Evolutionary conservation across 331 rosid genomes (phyloP), one percentile per base, ranked within the genome.

Genomic region (Pyracantha coccinea): DNA sequence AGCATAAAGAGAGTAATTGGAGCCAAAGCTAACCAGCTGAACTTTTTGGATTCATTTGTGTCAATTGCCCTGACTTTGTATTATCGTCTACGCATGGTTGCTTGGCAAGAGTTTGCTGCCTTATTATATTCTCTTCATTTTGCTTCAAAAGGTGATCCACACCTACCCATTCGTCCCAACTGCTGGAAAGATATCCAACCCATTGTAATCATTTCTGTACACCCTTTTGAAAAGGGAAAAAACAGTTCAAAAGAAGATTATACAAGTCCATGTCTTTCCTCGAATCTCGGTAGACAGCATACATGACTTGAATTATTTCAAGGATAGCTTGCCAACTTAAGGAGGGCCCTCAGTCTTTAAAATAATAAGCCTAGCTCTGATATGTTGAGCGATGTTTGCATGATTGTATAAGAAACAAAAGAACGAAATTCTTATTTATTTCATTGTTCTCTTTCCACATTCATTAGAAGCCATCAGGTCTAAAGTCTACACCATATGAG

Each of bases 151-250:
- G 75, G 33, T 89, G 92, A 2, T 84, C 91, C 82, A 80, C 86
- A 73, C 89, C 90, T 69, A 89, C 92, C 98, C 97, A 93, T 83
- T 93, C 93, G 38, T 93, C 98, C 98, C 98, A 93, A 91, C 98
- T 93, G 98, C 88, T 75, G 85, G 83, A 86, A 86, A 87, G 88
- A 90, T 83, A 81, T 79, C 75, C 77, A 88, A 87, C 71, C 81
- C 76, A 81, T 55, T 31, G 86, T 41, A 87, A 90, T 75, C 79
- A 88, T 75, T 87, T 78, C 76, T 80, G 85, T 71, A 68, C 83
- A 81, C 83, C 82, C 79, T 83, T 78, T 72, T n/a, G 63, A 69
- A 72, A 82, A 76, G 75, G 75, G 82, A 44, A 79, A 41, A 80
- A 69, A 72, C 71, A 75, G 23, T 78, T 73, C 66, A 61, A 70